Percentiles rank a stretch among this genome's conserved stretches.
phyloP scores from a whole-genome alignment of 768 basidiomycete genomes.

The Tylopilus sp. region DNA sequence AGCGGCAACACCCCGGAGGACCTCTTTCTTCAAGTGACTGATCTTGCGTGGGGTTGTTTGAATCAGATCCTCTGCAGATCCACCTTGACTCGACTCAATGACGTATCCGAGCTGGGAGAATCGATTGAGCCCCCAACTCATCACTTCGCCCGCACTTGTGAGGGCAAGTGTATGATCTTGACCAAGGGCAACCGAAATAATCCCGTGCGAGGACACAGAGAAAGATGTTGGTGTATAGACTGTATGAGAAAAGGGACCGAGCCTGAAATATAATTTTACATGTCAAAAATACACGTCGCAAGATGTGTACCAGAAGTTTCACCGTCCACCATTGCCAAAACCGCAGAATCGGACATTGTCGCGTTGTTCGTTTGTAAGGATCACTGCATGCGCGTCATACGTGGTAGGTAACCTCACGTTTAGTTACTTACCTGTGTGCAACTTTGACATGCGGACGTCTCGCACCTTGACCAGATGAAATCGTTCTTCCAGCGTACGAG shows the following conservation, averaged over 20 bases:
- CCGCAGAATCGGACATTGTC: slow-evolving; percentile 85
- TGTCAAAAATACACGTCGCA: not conserved
- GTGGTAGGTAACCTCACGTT: not conserved
- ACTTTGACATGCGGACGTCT: slow-evolving; percentile 75
- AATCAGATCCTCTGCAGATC: slow-evolving; percentile 63
- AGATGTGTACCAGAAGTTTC: slow-evolving; percentile 26
- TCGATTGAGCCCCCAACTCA: slow-evolving; percentile 88
- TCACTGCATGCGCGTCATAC: slow-evolving; percentile 25
- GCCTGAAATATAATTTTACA: slow-evolving; percentile 35
- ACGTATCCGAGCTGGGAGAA: slow-evolving; percentile 88
- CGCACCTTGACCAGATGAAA: slow-evolving; percentile 64
- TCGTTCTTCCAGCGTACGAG: slow-evolving; percentile 37
- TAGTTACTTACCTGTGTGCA: slow-evolving; percentile 72
- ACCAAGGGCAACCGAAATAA: slow-evolving; percentile 74
- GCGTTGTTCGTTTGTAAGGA: slow-evolving; percentile 69
- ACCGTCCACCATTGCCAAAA: slow-evolving; percentile 86
- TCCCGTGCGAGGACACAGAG: slow-evolving; percentile 49
- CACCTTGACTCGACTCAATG: slow-evolving; percentile 51
- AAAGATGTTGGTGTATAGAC: slow-evolving; percentile 70
- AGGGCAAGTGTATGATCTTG: slow-evolving; percentile 94
- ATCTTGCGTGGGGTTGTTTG: slow-evolving; percentile 78
- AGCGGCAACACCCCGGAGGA: slow-evolving; percentile 79
- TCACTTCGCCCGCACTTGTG: slow-evolving; percentile 76
- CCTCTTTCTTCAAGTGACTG: slow-evolving; percentile 73
- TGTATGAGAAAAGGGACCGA: slow-evolving; percentile 74